Base-by-base conservation (phyloP, 768 basidiomycete species). In the Wakefieldia striispora region DNA sequence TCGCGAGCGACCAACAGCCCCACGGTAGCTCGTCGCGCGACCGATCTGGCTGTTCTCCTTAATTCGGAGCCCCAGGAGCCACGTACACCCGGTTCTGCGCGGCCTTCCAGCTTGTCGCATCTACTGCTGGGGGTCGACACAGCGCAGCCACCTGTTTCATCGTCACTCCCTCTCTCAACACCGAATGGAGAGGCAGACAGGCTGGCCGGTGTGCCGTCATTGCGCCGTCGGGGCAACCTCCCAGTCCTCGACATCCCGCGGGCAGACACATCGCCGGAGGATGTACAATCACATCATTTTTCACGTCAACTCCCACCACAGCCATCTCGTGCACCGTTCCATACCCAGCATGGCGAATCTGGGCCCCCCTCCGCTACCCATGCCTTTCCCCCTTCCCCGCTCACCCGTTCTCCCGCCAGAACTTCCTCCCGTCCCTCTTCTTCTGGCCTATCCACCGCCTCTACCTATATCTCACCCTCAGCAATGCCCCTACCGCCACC, bases 11-110 rank as follows among this genome's bases (percentile, higher is more conserved):
- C 54, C 29, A 65, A 70, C 48, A 78, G 77, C 52, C 81, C 82
- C 10, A 73, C 75, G 14, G 61, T 80, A 20, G 60, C 72, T 27
- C 77, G 84, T 49, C 76, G 88, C 21, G 85, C 87, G 9, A 91
- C 88, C 24, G 83, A 85, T 70, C 77, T 91, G n/a, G 78, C 88
- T 35, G 80, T 84, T 37, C 76, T 91, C 21, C 82, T 90, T 68
- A 89, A 90, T 71, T 75, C 78, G 53, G 78, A 78, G 53, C 67
- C 77, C n/a, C 70, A 64, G 40, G 68, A 70, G 19, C 70, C 67
- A 56, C 50, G 70, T 59, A 59, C 71, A 55, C 58, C 63, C 57
- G 62, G 47, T 53, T 67, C 70, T 36, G 67, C 72, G 37, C 64
- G 63, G 10, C 68, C 78, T 35, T 79, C 81, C 31, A 74, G 74